These are phyloP conservation scores for Hyaloperonospora arabidopsidis DNA, from an alignment of 352 stramenopile genomes.

Conservation along the genomic window DNA sequence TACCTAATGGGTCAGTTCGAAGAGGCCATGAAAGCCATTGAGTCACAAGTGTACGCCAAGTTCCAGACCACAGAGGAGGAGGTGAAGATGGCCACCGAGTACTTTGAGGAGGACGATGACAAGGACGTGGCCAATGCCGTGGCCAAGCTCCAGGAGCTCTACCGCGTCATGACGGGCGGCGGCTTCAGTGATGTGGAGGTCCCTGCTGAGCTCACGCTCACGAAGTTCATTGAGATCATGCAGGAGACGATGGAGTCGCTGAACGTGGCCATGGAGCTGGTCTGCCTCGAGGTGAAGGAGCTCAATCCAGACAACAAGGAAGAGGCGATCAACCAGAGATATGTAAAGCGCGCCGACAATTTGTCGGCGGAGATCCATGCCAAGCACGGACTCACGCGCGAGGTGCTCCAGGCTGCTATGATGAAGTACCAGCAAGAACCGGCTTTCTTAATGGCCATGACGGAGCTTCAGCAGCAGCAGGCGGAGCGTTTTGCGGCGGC, in stretches of 20 bases:
- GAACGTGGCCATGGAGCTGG: conserved; percentile 85
- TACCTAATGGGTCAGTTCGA: conserved; percentile 88
- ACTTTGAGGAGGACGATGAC: conserved; percentile 84
- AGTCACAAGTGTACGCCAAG: conserved; percentile 84
- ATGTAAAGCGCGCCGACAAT: conserved; percentile 82
- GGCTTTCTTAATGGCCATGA: conserved; percentile 82
- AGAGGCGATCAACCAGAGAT: conserved; percentile 85
- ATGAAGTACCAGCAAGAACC: conserved; percentile 88
- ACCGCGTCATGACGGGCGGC: conserved; percentile 81
- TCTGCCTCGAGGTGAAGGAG: conserved; percentile 84
- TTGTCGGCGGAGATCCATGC: conserved; percentile 81
- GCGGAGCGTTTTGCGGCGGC: conserved; percentile 75
- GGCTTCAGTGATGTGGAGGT: conserved; percentile 79
- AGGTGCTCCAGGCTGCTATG: conserved; percentile 84
- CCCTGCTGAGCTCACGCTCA: conserved; percentile 68
- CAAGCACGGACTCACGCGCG: conserved; percentile 79
- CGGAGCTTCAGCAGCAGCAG: conserved; percentile 81
- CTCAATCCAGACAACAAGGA: conserved; percentile 86
- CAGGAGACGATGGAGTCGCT: conserved; percentile 86
- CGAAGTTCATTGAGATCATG: conserved; percentile 87
- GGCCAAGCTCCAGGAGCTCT: conserved; percentile 81
- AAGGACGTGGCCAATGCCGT: conserved; percentile 80
- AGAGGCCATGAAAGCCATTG: conserved; percentile 86
- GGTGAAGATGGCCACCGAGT: conserved; percentile 80
- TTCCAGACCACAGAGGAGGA: conserved; percentile 85